These are phyloP conservation scores for Nigrospora oryzae DNA, from an alignment of 2,329 filamentous ascomycete species.

Conservation along the genomic window DNA sequence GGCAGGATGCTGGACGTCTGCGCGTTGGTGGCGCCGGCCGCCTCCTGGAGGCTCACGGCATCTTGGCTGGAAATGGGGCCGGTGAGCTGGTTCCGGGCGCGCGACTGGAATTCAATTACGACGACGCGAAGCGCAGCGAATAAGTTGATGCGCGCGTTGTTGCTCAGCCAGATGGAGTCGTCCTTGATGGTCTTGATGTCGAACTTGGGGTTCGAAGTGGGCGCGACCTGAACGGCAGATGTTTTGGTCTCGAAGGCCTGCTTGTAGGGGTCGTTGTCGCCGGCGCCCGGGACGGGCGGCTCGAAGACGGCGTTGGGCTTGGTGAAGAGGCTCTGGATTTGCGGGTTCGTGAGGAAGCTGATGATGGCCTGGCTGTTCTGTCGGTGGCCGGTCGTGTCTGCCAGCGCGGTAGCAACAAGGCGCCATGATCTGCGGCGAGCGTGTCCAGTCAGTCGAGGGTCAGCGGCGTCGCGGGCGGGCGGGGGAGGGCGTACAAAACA, in stretches of 20 bases:
- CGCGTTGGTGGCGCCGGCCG: slow-evolving; percentile 55
- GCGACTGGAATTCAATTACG: slow-evolving; percentile 75
- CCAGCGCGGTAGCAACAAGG: slow-evolving; percentile 45
- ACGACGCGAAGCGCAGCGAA: slow-evolving; percentile 72
- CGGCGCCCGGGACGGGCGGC: slow-evolving; percentile 24
- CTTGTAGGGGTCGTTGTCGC: slow-evolving; percentile 49
- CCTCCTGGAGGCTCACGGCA: slow-evolving; percentile 65
- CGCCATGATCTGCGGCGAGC: slow-evolving; percentile 47
- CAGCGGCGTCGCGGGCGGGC: slow-evolving; percentile 5
- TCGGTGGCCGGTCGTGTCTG: slow-evolving; percentile 48
- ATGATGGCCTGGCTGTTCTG: slow-evolving; percentile 46
- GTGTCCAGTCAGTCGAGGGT: slow-evolving; percentile 7
- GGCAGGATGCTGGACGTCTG: slow-evolving; percentile 49
- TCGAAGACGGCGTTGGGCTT: slow-evolving; percentile 62
- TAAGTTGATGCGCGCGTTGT: slow-evolving; percentile 69
- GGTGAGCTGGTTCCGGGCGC: slow-evolving; percentile 64
- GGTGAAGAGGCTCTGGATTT: slow-evolving; percentile 60
- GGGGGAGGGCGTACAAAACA: slow-evolving; percentile 58
- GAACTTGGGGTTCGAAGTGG: slow-evolving; percentile 56
- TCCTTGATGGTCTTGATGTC: slow-evolving; percentile 74
- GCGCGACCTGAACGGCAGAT: slow-evolving; percentile 75
- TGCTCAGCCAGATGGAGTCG: slow-evolving; percentile 80
- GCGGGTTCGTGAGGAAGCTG: slow-evolving; percentile 62
- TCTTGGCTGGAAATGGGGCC: slow-evolving; percentile 71
- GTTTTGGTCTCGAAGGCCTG: slow-evolving; percentile 75